Evolutionary conservation across 495 filamentous ascomycete species (phyloP), one percentile per base, ranked within the genome.

Genomic region (Penicillium manginii): DNA sequence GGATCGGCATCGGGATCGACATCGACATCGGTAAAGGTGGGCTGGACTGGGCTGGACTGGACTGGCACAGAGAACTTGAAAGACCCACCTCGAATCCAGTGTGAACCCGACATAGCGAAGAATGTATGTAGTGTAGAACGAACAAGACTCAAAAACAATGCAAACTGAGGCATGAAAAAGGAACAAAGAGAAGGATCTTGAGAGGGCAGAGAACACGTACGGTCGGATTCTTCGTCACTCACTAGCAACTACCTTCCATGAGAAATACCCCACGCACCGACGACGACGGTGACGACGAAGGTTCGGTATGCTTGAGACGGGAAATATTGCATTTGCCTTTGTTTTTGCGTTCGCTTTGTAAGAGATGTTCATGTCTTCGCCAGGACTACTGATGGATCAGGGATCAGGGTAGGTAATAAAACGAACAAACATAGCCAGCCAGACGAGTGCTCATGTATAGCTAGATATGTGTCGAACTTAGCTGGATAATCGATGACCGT

Each of bases 391-490:
- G 64, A 69, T 61, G 56, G 56, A 73, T 72, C 70, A 74, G 69
- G 56, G 54, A 73, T 72, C 70, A 74, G 69, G 68, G 65, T 54
- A 71, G 54, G 61, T 64, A 67, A 61, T 48, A 59, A 54, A 56
- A 69, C 46, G 66, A 63, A 52, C 42, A 59, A 54, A 65, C 40
- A 53, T 55, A 57, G 63, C 55, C 53, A 63, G 52, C 54, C 23
- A 29, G 17, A 35, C 39, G 57, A 65, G 66, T 57, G 61, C 60
- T 64, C 61, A 69, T 64, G 55, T 61, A 58, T 68, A 60, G 65
- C 65, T 68, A 70, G 65, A 73, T 62, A 68, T 72, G 68, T 63
- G 71, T 74, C 75, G 71, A 72, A 79, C 76, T 79, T 79, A 79
- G 76, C 76, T 79, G 75, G 67, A 65, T 43, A 21, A 43, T n/a